These are phyloP conservation scores for Corrigiola litoralis DNA, from an alignment of 179 eudicot species.

Conservation along the genomic window DNA sequence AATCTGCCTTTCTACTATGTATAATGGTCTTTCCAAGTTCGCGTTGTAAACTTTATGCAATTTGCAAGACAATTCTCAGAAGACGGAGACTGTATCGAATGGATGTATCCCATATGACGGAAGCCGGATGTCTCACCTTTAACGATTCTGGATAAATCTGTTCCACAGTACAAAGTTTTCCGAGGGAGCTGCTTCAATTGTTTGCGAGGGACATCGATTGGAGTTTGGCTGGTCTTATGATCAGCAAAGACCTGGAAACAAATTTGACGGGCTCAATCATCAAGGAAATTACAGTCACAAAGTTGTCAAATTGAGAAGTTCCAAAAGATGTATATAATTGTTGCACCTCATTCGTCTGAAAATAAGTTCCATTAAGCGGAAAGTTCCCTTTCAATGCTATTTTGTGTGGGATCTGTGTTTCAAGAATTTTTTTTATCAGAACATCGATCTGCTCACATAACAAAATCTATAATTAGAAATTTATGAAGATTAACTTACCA, in stretches of 20 bases:
- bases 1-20: no score
- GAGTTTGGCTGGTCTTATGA: slow-evolving; percentile 21
- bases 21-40: neutral
- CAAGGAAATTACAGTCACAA: neutral
- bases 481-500: slow-evolving; percentile 20
- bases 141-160: slow-evolving; percentile 10
- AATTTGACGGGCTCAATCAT: neutral
- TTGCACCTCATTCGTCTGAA: slow-evolving; percentile 41
- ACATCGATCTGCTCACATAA: neutral
- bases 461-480: neutral
- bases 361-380: slow-evolving; percentile 43
- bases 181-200: slow-evolving; percentile 7
- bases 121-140: slow-evolving; percentile 21
- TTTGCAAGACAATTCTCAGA: neutral
- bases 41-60: no score
- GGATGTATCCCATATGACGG: neutral
- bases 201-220: slow-evolving; percentile 22
- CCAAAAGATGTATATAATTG: neutral
- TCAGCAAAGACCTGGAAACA: slow-evolving; percentile 32
- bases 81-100: neutral
- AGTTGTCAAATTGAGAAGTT: neutral
- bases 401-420: slow-evolving; percentile 33
- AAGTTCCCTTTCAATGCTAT: slow-evolving; percentile 36
- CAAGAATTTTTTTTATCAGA: neutral
- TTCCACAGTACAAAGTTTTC: slow-evolving; percentile 27